A percentile compares a stretch with the other conserved stretches of the same genome.
These are phyloP conservation scores for Monilinia fructicola DNA, from an alignment of 2,329 filamentous ascomycete genomes.

Conservation along the genomic window DNA sequence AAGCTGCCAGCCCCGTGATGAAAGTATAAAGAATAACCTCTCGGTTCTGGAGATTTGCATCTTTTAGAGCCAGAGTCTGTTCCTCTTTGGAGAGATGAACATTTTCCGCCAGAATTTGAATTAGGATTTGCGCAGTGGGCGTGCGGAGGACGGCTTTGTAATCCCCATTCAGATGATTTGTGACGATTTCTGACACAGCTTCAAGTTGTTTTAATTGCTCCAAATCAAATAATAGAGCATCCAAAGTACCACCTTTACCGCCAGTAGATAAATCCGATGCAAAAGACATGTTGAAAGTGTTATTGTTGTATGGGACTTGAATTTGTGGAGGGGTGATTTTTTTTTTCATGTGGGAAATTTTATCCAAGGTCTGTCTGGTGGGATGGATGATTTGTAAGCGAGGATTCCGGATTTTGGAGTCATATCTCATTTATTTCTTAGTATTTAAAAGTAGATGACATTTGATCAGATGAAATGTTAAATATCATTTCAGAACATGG, in stretches of 20 bases:
- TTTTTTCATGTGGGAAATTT: conserved; percentile 30
- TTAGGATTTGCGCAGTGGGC: conserved; percentile 36
- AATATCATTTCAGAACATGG: background rate
- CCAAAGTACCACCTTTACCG: conserved; percentile 27
- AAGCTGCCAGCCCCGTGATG: conserved; percentile 61
- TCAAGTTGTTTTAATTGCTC: conserved; percentile 33
- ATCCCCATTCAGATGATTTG: conserved; percentile 37
- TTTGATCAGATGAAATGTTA: background rate
- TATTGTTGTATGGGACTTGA: conserved; percentile 19
- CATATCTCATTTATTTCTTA: background rate
- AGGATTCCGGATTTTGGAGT: conserved; percentile 18
- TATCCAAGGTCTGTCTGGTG: conserved; percentile 13
- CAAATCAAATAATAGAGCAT: conserved; percentile 36
- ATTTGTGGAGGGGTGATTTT: conserved; percentile 13
- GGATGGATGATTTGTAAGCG: conserved; percentile 21
- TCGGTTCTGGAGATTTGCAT: conserved; percentile 25
- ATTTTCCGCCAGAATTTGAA: conserved; percentile 31
- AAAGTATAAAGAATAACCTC: conserved; percentile 32
- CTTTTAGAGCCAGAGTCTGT: conserved; percentile 29
- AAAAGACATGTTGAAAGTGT: conserved; percentile 17
- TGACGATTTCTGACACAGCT: conserved; percentile 34
- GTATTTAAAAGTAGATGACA: background rate
- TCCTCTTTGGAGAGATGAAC: conserved; percentile 25
- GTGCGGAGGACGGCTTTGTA: conserved; percentile 37
- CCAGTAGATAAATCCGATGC: conserved; percentile 13